Evolutionary conservation across 2,329 filamentous ascomycete genomes (phyloP), one percentile per base, ranked within the genome.

Genomic region (Aspergillus texensis): DNA sequence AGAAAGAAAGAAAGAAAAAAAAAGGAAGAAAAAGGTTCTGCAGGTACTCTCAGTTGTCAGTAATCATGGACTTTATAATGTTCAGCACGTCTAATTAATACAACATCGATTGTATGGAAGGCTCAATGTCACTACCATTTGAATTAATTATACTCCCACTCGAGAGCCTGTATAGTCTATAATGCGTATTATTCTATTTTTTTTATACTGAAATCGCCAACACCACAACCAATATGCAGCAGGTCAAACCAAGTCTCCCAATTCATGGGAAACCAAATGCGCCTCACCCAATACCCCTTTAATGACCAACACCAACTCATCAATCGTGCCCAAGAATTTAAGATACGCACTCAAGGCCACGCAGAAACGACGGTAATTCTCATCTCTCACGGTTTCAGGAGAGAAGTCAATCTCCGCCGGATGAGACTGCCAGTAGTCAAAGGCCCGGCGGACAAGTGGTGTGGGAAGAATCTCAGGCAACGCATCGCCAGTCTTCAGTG

Each of bases 391-490:
- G 9, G 79, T 62, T 0, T 75, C 67, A 0, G 65, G 73, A 12
- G 63, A 79, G 24, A 83, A 56, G 2, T 74, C 64, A 1, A 75
- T 63, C 14, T 74, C 67, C 4, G 53, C 55, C 6, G 68, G 64
- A 10, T 68, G 67, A 1, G 55, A 53, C 30, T 60, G 63, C 69
- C 72, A 74, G 26, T 67, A 71, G 43, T 76, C 71, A 26, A 72
- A 67, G 19, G 71, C 77, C 3, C 77, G 76, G 3, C 77, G 74
- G 1, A 83, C 68, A 26, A 85, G 66, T 2, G 83, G 84, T 1
- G 80, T 79, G 0, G 83, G 83, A 0, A 85, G 66, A 3, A 82
- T 73, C 58, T 83, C 80, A 0, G 83, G 83, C 0, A 84, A 67
- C 0, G 84, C 76, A n/a, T 79, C 78, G 0, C 81, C 83, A 0